Evolutionary conservation across 371 early-diverging fungal species (phyloP), one percentile per base, ranked within the genome.

Genomic region (Mortierella sp.): DNA sequence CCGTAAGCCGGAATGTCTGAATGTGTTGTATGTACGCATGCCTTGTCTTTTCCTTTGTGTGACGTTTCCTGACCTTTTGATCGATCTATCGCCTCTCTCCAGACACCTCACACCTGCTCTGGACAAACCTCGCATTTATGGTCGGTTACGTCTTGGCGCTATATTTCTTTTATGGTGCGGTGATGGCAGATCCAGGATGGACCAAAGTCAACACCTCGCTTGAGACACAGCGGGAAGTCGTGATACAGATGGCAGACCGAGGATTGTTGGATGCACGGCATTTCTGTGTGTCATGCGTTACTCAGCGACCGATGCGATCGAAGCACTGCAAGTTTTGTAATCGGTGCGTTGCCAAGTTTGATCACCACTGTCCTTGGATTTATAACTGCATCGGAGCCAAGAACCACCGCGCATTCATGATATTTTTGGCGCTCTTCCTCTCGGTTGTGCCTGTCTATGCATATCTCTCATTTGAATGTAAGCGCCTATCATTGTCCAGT

Each of bases 331-430:
- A 91, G 61, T 83, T 92, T 41, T 99, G 99, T 78, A 89, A 97
- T 69, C 90, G 94, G 50, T 99, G 99, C 80, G 96, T 99, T 4
- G 94, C 96, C n/a, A 89, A 90, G 60, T 98, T 99, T 85, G 99
- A 99, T 70, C 99, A 99, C 75, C 99, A 99, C 80, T 99, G 99
- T 68, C 97, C 97, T 14, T 99, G 99, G 99, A 95, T 97, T 14
- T 90, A 86, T 70, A 94, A 91, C 72, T 91, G 92, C 71, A 91
- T 97, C 55, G 98, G 98, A 5, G 87, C 88, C 11, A 80, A 80
- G 51, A 97, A 97, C 72, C 97, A 97, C 69, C 84, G 91, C 14
- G 76, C 87, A 12, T 98, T 98, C 79, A 84, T 97, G 76, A 34
- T 90, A 0, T 97, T 95, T 78, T 76, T 94, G 28, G 30, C 83